Evolutionary conservation across 2,329 filamentous ascomycete species (phyloP), one percentile per base, ranked within the genome.

Genomic region (Microcera coccophila): DNA sequence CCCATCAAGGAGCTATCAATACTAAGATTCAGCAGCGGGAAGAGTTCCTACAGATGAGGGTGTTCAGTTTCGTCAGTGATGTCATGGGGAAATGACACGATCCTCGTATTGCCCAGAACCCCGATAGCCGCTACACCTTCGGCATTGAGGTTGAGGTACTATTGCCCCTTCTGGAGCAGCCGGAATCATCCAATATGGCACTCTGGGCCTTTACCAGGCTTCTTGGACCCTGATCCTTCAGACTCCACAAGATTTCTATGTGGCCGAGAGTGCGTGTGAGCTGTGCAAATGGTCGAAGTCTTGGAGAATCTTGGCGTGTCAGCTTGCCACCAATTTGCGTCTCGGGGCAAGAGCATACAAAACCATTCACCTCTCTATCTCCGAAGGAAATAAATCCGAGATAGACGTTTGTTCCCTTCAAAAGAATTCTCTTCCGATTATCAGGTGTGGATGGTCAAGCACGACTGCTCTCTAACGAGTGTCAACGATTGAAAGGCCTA

Each of bases 111-210:
- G 8, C 33, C 33, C 9, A 20, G 4, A 35, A 35, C 17, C 29
- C 29, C 3, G 42, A 41, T 5, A 37, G 39, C 26, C 35, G 12
- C 3, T 55, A 56, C 39, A 52, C 42, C 9, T 43, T 56, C 15
- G 53, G 50, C 10, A 33, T 55, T n/a, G 53, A 55, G 42, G 38
- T 55, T 8, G 53, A 55, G 34, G 22, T 54, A 17, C 34, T 45
- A 4, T 20, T 44, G 29, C 22, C 22, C 12, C 7, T 7, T 12
- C 22, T n/a, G n/a, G n/a, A n/a, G n/a, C n/a, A n/a, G n/a, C n/a
- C n/a, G n/a, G n/a, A n/a, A n/a, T n/a, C n/a, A n/a, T n/a, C n/a
- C n/a, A n/a, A 28, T 14, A 14, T 14, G 14, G 14, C 24, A 28
- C 24, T 28, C 24, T 28, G 14, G 14, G 9, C 24, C 24, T 28